These are phyloP conservation scores for Fraxinus velutina DNA, from an alignment of 305 asterid genomes.

Conservation along the genomic window DNA sequence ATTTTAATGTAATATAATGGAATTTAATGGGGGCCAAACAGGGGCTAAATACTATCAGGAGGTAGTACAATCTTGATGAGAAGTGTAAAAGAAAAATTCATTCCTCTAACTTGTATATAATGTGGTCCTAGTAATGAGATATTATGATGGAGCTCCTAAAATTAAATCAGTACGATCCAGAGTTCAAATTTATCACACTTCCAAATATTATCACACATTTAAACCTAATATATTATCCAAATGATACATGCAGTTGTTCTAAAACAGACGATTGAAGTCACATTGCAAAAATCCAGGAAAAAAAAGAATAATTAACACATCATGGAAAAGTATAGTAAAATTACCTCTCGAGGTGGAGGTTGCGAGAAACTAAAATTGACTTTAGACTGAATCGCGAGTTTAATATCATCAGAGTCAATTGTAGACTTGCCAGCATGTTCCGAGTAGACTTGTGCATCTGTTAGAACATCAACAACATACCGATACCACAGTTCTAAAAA, in stretches of 20 bases:
- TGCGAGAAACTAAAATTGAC: conserved; percentile 88
- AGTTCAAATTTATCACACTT: neutral
- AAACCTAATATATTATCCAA: neutral
- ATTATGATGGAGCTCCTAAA: neutral
- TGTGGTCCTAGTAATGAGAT: neutral
- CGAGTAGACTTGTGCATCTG: conserved; percentile 80
- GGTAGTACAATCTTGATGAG: neutral
- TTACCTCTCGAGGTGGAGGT: conserved; percentile 91
- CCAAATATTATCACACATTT: neutral
- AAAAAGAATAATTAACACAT: neutral
- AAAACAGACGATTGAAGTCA: neutral
- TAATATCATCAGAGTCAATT: conserved; percentile 79
- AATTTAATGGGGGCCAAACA: no score
- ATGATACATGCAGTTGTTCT: neutral
- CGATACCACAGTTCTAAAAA: conserved; percentile 80
- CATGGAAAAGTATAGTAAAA: neutral
- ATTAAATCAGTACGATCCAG: neutral
- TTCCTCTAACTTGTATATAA: neutral
- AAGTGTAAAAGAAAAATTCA: neutral
- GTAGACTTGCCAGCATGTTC: conserved; percentile 73
- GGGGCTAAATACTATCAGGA: neutral
- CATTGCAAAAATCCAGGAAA: conserved; percentile 10
- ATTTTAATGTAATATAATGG: no score
- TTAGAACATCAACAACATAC: conserved; percentile 68
- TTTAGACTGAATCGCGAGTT: conserved; percentile 82